Percentiles rank a stretch among this genome's conserved stretches.
Conservation (phyloP, 257 asterid species). For the Salvia miltiorrhiza region DNA sequence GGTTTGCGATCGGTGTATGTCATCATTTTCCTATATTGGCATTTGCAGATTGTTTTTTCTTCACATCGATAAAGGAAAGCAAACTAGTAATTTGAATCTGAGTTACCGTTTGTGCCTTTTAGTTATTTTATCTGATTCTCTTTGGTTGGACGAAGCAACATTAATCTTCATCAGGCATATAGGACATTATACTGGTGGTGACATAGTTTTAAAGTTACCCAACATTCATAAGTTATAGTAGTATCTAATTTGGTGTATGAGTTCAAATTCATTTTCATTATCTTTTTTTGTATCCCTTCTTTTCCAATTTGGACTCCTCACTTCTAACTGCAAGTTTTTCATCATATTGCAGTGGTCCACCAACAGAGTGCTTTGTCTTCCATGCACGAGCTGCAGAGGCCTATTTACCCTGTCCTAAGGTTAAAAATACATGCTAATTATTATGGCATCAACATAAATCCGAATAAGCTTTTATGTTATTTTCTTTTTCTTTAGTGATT, state of each 20-base stretch:
- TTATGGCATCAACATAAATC: conserved; percentile 4
- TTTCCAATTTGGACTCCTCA: background rate
- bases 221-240: conserved; percentile 1
- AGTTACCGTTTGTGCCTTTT: background rate
- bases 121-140: conserved; percentile 8
- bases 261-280: conserved; percentile 2
- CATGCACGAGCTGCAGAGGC: conserved; percentile 91
- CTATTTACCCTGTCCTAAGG: conserved; percentile 63
- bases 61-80: background rate
- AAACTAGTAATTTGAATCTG: background rate
- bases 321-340: conserved; percentile 16
- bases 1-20: background rate
- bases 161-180: background rate
- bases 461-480: conserved; percentile 8
- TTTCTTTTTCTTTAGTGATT: background rate
- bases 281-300: background rate
- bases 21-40: conserved; percentile 5
- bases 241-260: conserved; percentile 4
- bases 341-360: conserved; percentile 77
- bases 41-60: background rate
- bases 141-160: conserved; percentile 2
- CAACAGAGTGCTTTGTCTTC: conserved; percentile 87
- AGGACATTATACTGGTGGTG: background rate
- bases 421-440: conserved; percentile 22
- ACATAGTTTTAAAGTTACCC: background rate